Evolutionary conservation across 179 eudicot genomes (phyloP), one percentile per base, ranked within the genome.

Genomic region (Sideroxylon spinosum): DNA sequence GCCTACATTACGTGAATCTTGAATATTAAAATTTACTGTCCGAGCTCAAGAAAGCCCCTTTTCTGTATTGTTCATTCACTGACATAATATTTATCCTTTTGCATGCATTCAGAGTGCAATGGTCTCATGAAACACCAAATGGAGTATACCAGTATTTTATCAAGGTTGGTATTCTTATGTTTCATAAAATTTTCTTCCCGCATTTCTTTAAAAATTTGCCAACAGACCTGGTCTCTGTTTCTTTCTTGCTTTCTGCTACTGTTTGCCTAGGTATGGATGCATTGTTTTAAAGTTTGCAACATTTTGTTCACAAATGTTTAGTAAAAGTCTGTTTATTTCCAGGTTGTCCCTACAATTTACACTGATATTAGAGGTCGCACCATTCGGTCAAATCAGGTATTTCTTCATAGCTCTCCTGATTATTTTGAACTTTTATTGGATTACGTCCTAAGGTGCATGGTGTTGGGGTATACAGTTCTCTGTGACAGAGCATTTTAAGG

Each of bases 321-420:
- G 23, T 50, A 14, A 4, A 61, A 55, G 78, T 53, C 11, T 52
- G 57, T 77, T 73, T 78, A 56, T 52, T 75, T 88, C 67, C 89
- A 95, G 98, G 97, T 95, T 69, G 98, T 95, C 62, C 98, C 98
- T 73, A 91, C 98, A 13, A 85, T 91, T 52, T 95, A 95, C 80
- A 90, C 91, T 17, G 78, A 88, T 80, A 82, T 87, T 62, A 87
- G 79, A 69, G 90, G 89, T 73, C 90, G 76, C 71, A 84, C 84
- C 65, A 95, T 93, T 68, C 78, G 75, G 57, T 91, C 98, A 75
- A 95, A 95, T 88, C 98, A 95, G 98, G 98, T 93, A 82, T 46
- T 67, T 17, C 32, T 63, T 52, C 9, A 28, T 69, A 29, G 1
- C 44, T 12, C 56, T 71, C 63, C 46, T 64, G 20, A 19, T 20